Base-by-base conservation (phyloP, 108 stramenopile species). In the Skeletonema menzelii region DNA sequence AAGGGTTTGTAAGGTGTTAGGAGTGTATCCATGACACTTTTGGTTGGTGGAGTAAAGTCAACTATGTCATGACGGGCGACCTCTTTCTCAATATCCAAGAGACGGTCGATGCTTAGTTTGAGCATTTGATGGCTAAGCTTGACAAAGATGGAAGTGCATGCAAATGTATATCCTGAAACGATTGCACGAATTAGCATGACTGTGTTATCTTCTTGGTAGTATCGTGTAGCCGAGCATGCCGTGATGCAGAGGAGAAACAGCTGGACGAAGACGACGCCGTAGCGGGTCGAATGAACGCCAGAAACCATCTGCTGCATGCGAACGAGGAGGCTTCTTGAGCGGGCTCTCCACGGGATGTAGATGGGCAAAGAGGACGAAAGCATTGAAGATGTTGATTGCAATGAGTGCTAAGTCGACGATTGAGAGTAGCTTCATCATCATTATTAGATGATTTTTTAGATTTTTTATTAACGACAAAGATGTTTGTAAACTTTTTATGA, bases 271-370 rank as follows among this genome's bases (percentile, higher is more conserved):
- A 2, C 8, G 56, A 56, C 10, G 56, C 22, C 24, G 26, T 11
- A n/a, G 49, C 20, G 49, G 0, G 56, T 56, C 2, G 56, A 56
- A 27, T 56, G 56, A 27, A 56, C 8, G 24, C 35, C 27, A 31
- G 67, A 22, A 55, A 68, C 46, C 17, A 64, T n/a, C 40, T 22
- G 63, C 44, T 20, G 63, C 17, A 47, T 46, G 0, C 40, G 11
- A 44, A 38, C 0, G n/a, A 53, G n/a, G n/a, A 65, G 40, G 70
- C 17, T 71, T 71, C 40, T 71, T 71, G 24, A 65, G 46, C 34
- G 70, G 70, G 46, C 63, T 65, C 17, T 71, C 70, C 47, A 71
- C 70, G 10, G 70, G 70, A 65, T 71, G 70, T 37, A 71, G 42
- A 31, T 56, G 55, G 1, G 67, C 20, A 20, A 71, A 19, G 22